Evolutionary conservation across 2,329 filamentous ascomycete species (phyloP).

Genomic region (Myriosclerotinia duriaeana): DNA sequence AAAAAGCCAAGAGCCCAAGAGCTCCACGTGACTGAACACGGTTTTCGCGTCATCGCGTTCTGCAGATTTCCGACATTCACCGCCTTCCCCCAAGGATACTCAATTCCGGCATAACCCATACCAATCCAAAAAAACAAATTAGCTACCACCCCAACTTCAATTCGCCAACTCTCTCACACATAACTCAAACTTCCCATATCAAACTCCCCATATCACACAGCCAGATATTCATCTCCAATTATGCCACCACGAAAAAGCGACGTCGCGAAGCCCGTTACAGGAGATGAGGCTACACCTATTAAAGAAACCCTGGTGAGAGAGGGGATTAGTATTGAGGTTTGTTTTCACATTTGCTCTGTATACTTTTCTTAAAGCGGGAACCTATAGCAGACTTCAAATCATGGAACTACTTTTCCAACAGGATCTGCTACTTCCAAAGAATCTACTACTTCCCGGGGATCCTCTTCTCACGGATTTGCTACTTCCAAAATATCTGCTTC

Average conservation of each 20-base stretch:
- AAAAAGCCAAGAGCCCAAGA: neutral
- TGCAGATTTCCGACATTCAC: neutral
- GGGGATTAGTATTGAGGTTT: slow-evolving; percentile 53
- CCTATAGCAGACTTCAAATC: neutral
- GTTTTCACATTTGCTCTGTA: neutral
- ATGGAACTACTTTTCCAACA: no score
- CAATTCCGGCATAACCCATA: slow-evolving; percentile 3
- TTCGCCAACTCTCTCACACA: neutral
- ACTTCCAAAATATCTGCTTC: no score
- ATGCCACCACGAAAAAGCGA: slow-evolving; percentile 61
- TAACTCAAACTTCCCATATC: neutral
- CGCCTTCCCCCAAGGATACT: slow-evolving; percentile 13
- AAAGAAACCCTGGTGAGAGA: slow-evolving; percentile 34
- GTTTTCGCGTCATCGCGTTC: slow-evolving; percentile 18
- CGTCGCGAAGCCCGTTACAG: slow-evolving; percentile 48
- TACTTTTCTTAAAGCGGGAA: neutral
- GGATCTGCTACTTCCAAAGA: no score
- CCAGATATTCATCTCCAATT: neutral
- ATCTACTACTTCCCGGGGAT: no score
- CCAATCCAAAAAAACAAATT: slow-evolving; percentile 10
- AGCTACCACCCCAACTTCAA: neutral
- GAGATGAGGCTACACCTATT: slow-evolving; percentile 42
- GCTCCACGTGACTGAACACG: neutral
- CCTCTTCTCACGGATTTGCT: neutral
- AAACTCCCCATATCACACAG: slow-evolving; percentile 7